A percentile compares a stretch with the other conserved stretches of the same genome.
Conservation (phyloP, 495 filamentous ascomycete genomes). For the Lophiotrema nucula region DNA sequence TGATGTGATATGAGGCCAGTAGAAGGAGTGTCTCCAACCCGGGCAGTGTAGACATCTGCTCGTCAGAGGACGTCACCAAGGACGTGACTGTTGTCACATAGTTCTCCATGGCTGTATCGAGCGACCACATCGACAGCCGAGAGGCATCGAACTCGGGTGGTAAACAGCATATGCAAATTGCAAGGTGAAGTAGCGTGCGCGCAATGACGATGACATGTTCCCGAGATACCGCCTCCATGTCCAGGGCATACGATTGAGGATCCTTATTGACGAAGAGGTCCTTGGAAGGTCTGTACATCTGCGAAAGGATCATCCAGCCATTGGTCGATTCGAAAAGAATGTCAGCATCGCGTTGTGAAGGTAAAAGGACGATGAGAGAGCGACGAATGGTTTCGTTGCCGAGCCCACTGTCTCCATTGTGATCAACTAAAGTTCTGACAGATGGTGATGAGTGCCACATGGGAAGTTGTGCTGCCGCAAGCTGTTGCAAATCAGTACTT, state of each 20-base stretch:
- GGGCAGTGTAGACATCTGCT: constrained; percentile 25
- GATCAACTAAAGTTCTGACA: constrained; percentile 22
- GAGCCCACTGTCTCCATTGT: neutral
- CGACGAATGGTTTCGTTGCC: constrained; percentile 7
- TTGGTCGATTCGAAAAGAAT: constrained; percentile 26
- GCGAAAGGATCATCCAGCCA: constrained; percentile 19
- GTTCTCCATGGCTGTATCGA: constrained; percentile 22
- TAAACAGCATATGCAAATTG: constrained; percentile 21
- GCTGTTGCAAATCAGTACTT: neutral
- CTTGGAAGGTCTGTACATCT: constrained; percentile 18
- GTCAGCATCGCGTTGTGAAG: constrained; percentile 26
- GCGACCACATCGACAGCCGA: constrained; percentile 15
- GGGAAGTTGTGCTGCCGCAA: too few relatives aligned
- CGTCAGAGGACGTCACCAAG: constrained; percentile 22
- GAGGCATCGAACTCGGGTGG: constrained; percentile 20
- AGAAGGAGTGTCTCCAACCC: constrained; percentile 29
- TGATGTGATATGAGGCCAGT: constrained; percentile 21
- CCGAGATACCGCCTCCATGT: constrained; percentile 17
- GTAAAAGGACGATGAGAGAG: constrained; percentile 19
- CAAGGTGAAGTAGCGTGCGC: constrained; percentile 26
- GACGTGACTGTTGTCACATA: constrained; percentile 25
- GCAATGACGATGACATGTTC: constrained; percentile 20
- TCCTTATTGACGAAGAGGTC: constrained; percentile 25
- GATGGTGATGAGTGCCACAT: constrained; percentile 18
- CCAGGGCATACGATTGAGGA: constrained; percentile 17